phyloP scores from a whole-genome alignment of 371 early-diverging fungal species.

The Phascolomyces articulosus region DNA sequence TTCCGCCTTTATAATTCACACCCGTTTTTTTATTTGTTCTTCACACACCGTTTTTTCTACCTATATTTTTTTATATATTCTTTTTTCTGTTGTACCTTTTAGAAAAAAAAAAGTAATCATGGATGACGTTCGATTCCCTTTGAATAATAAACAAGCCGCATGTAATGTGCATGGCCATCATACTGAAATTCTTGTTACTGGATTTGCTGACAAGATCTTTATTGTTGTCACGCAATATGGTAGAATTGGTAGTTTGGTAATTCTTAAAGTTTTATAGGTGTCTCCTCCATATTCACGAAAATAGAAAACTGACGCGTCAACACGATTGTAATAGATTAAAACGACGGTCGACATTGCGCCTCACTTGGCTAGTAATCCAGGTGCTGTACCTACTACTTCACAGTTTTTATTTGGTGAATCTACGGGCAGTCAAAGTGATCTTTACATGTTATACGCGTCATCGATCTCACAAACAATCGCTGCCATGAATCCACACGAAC shows the following conservation, averaged over 20 bases:
- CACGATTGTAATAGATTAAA: conserved; percentile 36
- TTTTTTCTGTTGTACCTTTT: conserved; percentile 5
- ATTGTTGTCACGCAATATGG: conserved; percentile 68
- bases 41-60: not conserved
- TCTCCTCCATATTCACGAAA: no score
- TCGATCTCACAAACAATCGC: conserved; percentile 66
- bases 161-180: conserved; percentile 55
- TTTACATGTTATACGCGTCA: conserved; percentile 69
- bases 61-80: not conserved
- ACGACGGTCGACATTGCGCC: conserved; percentile 49
- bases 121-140: conserved; percentile 46
- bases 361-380: conserved; percentile 46
- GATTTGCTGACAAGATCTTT: conserved; percentile 68
- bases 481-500: conserved; percentile 64
- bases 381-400: conserved; percentile 50
- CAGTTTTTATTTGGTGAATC: conserved; percentile 59
- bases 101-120: not conserved
- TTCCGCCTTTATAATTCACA: not conserved
- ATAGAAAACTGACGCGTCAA: no score
- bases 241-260: conserved; percentile 65
- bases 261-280: not conserved
- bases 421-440: conserved; percentile 52
- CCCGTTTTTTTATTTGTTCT: not conserved
- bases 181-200: conserved; percentile 66
- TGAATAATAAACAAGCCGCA: conserved; percentile 60